These are phyloP conservation scores for Aureobasidium sp. DNA, from an alignment of 2,329 filamentous ascomycete genomes.

Conservation along the genomic window DNA sequence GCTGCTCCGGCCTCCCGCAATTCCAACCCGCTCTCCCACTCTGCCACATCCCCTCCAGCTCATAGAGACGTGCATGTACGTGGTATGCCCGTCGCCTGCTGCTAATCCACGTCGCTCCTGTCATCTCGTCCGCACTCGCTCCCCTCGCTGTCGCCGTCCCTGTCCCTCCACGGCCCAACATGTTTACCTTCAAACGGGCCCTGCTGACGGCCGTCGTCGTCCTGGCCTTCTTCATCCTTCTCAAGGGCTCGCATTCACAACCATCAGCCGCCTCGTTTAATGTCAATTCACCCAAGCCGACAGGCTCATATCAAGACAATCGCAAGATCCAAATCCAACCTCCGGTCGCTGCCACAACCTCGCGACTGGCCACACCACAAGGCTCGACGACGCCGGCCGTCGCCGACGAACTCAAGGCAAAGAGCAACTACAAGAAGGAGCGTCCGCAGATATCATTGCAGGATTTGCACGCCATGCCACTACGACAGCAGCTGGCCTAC, in stretches of 20 bases:
- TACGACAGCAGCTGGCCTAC: constrained; percentile 77
- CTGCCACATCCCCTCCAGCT: neutral
- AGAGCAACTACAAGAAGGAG: constrained; percentile 32
- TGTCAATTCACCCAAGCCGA: constrained; percentile 32
- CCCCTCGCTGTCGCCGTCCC: neutral
- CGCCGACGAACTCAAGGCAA: constrained; percentile 19
- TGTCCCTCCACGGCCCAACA: constrained; percentile 31
- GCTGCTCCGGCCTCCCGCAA: constrained; percentile 4
- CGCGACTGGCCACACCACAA: constrained; percentile 25
- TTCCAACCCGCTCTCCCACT: neutral
- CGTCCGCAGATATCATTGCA: constrained; percentile 56
- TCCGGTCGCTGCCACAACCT: neutral
- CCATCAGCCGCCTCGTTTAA: constrained; percentile 19
- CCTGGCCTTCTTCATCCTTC: constrained; percentile 62
- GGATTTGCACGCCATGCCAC: constrained; percentile 64
- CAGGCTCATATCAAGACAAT: constrained; percentile 31
- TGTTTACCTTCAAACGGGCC: constrained; percentile 75
- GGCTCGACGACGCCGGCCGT: constrained; percentile 8
- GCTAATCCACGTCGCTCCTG: constrained; percentile 1
- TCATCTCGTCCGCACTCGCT: neutral
- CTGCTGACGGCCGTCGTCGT: constrained; percentile 64
- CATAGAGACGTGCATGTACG: constrained; percentile 11
- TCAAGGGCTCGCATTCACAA: constrained; percentile 52
- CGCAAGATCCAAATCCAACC: constrained; percentile 26
- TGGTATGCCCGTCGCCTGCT: constrained; percentile 11